Evolutionary conservation across 192 early-diverging fungal species (phyloP), one percentile per base, ranked within the genome.

Genomic region (Linnemannia exigua): DNA sequence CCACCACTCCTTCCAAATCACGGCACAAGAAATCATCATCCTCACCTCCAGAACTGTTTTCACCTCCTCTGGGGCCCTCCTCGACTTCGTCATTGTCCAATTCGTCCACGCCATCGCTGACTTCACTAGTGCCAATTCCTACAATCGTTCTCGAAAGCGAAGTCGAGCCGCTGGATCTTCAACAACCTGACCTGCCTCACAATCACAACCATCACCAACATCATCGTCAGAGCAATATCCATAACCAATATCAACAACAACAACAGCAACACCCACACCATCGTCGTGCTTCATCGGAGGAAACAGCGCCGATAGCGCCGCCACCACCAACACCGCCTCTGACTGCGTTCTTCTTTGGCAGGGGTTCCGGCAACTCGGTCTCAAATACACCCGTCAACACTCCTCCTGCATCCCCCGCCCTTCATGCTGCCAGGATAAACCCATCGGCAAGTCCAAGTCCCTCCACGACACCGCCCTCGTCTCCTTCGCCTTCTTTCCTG

Each of bases 1-100:
- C 67, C 5, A 1, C 44, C 17, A 22, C 72, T 5, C 61, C 69
- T 15, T 66, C 16, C 36, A 86, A 68, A 46, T 72, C 77, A 8
- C n/a, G 70, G n/a, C 82, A 84, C 50, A 84, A 84, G 66, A 84
- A 79, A 41, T 79, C 82, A 1, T 84, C 77, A 3, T 84, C 82
- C 15, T 84, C 82, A 31, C 82, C 82, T 9, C 75, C 82, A 3
- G 12, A 16, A 5, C 66, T 84, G 17, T 36, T 69, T 15, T 79
- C 83, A 2, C 83, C 77, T 31, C 77, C 83, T 16, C 47, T 86
- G 61, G 73, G 48, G 5, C 82, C 82, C 33, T 9, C 71, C 25
- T 22, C 70, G 4, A 33, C 38, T 12, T 70, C 63, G 58, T 74
- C 76, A 11, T 66, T 52, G 28, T 38, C 61, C 36, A 54, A 46